Conservation (phyloP, 345 rosid genomes). For the Eucalyptus shirleyi region DNA sequence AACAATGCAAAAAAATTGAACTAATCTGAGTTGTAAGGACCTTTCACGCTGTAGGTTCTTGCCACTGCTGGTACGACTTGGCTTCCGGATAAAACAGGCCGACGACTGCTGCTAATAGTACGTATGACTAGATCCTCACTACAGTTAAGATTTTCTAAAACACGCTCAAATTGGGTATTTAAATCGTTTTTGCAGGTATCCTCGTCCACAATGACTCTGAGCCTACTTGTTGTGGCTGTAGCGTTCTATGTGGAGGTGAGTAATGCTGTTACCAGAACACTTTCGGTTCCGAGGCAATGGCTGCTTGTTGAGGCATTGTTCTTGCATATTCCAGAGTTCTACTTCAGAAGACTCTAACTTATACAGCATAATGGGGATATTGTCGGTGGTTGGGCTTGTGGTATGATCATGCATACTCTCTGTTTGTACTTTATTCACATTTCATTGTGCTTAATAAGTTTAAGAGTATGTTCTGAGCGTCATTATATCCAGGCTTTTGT, state of each 20-base stretch:
- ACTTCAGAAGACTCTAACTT: constrained; percentile 40
- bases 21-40: background rate
- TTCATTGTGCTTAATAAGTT: background rate
- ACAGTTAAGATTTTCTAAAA: background rate
- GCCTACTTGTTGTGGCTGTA: constrained; percentile 52
- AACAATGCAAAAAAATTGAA: background rate
- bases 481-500: constrained; percentile 45
- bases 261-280: background rate
- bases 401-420: constrained; percentile 10
- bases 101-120: constrained; percentile 79
- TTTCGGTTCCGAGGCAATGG: background rate
- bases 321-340: constrained; percentile 22
- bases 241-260: constrained; percentile 67
- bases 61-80: constrained; percentile 78
- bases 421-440: background rate
- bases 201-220: constrained; percentile 59
- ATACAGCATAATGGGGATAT: constrained; percentile 47
- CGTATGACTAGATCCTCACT: constrained; percentile 1
- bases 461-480: background rate
- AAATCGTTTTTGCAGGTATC: constrained; percentile 43
- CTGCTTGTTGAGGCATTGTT: background rate
- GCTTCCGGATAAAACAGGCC: constrained; percentile 77
- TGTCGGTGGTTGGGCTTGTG: constrained; percentile 86
- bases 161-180: background rate
- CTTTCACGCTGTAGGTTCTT: constrained; percentile 32